Evolutionary conservation across 345 rosid genomes (phyloP), one percentile per base, ranked within the genome.

Genomic region (Eucalyptus cloeziana): DNA sequence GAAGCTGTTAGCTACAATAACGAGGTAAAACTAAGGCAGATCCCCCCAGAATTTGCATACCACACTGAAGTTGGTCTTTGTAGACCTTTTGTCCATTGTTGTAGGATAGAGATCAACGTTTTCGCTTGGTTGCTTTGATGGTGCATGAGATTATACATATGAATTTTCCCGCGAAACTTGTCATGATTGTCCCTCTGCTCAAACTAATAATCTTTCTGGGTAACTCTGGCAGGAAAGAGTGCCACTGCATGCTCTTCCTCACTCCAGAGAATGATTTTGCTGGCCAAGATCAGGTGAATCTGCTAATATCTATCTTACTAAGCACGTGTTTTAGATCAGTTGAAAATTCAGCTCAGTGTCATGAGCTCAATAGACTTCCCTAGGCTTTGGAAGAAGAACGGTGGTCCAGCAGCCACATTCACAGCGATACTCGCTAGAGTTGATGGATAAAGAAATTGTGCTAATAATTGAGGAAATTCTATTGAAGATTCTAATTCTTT

Each of bases 161-260:
- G 5, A 40, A 25, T 76, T 21, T 40, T 40, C 47, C 47, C 5
- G 15, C 4, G 0, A 21, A 76, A 76, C 44, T 11, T 12, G 85
- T 76, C 85, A 76, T 76, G 47, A 9, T 76, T 76, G 43, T 40
- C 47, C 30, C 47, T 76, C 47, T 76, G 47, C 85, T 40, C 27
- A 21, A 40, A 45, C 52, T 52, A 27, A 56, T 49, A 86, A 58
- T 44, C 56, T 44, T 87, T n/a, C 86, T 90, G 33, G 79, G 45
- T 87, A 27, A n/a, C 49, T 51, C 85, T 89, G 58, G 91, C 98
- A 98, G 99, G 97, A 98, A 95, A 93, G 99, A 98, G 91, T 98
- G 99, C 91, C 99, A 98, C 93, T 96, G 99, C 94, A 96, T 98
- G 99, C 98, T 98, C 89, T 98, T 98, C 93, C 96, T 98, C 87